Percentiles rank a stretch among this genome's conserved stretches.
Evolutionary conservation across 106 monocot genomes (phyloP).

Genomic region (Platanthera guangdongensis): DNA sequence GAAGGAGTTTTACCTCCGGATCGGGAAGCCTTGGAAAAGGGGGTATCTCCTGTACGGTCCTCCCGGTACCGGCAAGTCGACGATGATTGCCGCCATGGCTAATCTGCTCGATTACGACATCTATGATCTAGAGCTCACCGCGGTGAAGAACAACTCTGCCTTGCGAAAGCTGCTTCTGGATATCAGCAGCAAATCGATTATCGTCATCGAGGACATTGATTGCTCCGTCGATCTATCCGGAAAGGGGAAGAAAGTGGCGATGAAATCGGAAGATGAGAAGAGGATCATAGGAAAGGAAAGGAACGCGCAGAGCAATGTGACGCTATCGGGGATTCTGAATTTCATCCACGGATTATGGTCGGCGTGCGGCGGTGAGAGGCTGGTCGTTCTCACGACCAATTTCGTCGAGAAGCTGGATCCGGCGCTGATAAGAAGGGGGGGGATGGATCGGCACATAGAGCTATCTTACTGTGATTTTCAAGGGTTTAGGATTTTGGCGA

Average conservation of each 20-base stretch:
- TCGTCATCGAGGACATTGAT: slow-evolving; percentile 16
- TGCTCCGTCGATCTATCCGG: slow-evolving; percentile 16
- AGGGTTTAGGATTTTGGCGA: slow-evolving; percentile 30
- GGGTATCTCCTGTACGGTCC: slow-evolving; percentile 47
- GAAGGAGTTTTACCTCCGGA: slow-evolving; percentile 25
- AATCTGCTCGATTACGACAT: slow-evolving; percentile 31
- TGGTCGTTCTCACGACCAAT: slow-evolving; percentile 31
- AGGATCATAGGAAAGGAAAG: neutral
- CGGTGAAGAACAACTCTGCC: slow-evolving; percentile 21
- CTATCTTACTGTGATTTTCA: slow-evolving; percentile 24
- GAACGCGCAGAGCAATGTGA: slow-evolving; percentile 15
- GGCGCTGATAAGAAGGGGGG: slow-evolving; percentile 29
- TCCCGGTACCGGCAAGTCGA: slow-evolving; percentile 23
- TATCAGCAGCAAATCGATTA: slow-evolving; percentile 21
- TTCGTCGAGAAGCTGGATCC: slow-evolving; percentile 25
- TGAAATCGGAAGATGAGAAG: slow-evolving; percentile 1
- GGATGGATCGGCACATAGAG: slow-evolving; percentile 35
- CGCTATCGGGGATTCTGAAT: slow-evolving; percentile 31
- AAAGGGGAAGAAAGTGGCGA: slow-evolving; percentile 9
- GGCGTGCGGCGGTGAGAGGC: slow-evolving; percentile 23
- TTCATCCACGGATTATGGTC: slow-evolving; percentile 40
- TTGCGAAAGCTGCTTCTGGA: slow-evolving; percentile 29
- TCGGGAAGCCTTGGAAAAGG: slow-evolving; percentile 41
- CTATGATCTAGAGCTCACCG: slow-evolving; percentile 32
- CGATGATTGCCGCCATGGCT: slow-evolving; percentile 32